phyloP scores from a whole-genome alignment of 768 basidiomycete genomes.

The Psilocybe tampanensis region DNA sequence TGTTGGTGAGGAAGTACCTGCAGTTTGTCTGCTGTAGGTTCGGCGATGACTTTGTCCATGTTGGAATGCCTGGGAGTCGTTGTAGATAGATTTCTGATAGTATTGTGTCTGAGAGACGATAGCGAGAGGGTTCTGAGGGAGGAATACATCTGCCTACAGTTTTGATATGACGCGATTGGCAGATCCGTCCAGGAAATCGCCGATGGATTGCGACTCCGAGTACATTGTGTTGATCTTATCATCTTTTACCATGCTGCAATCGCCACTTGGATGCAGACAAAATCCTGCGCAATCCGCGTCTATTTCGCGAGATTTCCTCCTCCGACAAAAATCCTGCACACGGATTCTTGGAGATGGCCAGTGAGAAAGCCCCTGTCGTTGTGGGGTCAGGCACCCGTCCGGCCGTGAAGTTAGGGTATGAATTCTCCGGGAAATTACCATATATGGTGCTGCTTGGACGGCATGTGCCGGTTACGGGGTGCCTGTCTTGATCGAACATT shows the following conservation, averaged over 20 bases:
- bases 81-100: background rate
- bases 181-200: slow-evolving; percentile 16
- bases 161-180: slow-evolving; percentile 1
- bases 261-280: too few relatives aligned
- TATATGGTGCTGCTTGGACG: background rate
- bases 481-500: slow-evolving; percentile 18
- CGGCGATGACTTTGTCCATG: slow-evolving; percentile 47
- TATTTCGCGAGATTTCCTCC: background rate
- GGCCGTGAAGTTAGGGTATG: background rate
- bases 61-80: background rate
- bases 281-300: too few relatives aligned
- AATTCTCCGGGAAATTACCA: background rate
- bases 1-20: slow-evolving; percentile 76
- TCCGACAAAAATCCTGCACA: background rate
- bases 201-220: slow-evolving; percentile 6
- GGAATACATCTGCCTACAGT: slow-evolving; percentile 3
- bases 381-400: background rate
- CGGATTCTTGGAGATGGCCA: background rate
- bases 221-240: background rate
- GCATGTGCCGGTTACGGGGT: slow-evolving; percentile 4
- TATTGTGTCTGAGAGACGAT: background rate
- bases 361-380: background rate
- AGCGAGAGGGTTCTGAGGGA: slow-evolving; percentile 3
- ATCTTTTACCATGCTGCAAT: background rate
- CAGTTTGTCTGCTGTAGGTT: slow-evolving; percentile 54